Conservation (phyloP, 495 filamentous ascomycete species). For the Cetradonia linearis region DNA sequence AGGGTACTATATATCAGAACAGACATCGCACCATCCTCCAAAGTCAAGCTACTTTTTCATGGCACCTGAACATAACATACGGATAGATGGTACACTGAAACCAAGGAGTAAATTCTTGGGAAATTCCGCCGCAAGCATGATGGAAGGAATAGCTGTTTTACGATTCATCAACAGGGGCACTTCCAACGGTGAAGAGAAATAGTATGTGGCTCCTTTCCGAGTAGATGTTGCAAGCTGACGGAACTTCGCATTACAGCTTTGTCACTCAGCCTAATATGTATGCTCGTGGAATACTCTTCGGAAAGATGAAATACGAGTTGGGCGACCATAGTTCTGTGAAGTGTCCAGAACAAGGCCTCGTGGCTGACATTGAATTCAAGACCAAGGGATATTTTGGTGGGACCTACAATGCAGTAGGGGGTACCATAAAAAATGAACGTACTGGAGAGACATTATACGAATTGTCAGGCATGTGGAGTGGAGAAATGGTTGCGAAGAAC, state of each 20-base stretch:
- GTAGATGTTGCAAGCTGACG: neutral
- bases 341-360: constrained; percentile 75
- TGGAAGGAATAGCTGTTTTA: constrained; percentile 90
- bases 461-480: constrained; percentile 85
- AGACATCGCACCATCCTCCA: constrained; percentile 91
- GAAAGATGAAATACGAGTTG: constrained; percentile 99
- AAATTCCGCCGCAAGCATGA: constrained; percentile 95
- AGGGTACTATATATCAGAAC: constrained; percentile 93
- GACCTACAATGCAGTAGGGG: constrained; percentile 91
- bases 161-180: constrained; percentile 67
- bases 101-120: constrained; percentile 94
- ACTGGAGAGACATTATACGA: constrained; percentile 82
- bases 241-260: constrained; percentile 42
- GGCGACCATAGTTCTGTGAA: constrained; percentile 93
- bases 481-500: constrained; percentile 85
- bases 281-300: constrained; percentile 90
- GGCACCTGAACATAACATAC: constrained; percentile 86
- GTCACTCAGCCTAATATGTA: constrained; percentile 99
- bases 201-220: constrained; percentile 46
- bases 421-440: constrained; percentile 79
- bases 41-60: constrained; percentile 99
- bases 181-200: constrained; percentile 64
- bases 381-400: constrained; percentile 96
- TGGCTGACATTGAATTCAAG: constrained; percentile 97
- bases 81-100: constrained; percentile 92